Base-by-base conservation (phyloP, 2,329 filamentous ascomycete genomes). In the Calonectria pseudoturangicola region DNA sequence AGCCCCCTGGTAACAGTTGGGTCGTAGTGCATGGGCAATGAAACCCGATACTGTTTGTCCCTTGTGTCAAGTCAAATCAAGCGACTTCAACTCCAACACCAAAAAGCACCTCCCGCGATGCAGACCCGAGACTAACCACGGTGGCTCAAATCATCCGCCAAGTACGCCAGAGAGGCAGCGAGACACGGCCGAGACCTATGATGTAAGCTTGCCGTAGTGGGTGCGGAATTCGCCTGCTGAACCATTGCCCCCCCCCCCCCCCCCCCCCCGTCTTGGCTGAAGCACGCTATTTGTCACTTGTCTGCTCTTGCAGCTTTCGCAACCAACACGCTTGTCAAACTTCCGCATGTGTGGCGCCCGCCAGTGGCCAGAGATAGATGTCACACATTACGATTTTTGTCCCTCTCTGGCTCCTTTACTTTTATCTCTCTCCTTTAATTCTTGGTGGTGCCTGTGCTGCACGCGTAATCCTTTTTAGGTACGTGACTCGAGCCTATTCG, bases 21-120 rank as follows among this genome's bases (percentile, higher is more conserved):
- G 64, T 71, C 54, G 69, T 47, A 63, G 47, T 48, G 56, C 69
- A 47, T 58, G 47, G 47, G 21, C 18, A 63, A 58, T 71, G 69
- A 71, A 71, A 71, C 69, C 41, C 45, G 27, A 50, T 48, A 5
- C 18, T 63, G 50, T 48, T 28, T 58, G 33, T 54, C 47, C 28
- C 63, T 60, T 41, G 51, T 45, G 27, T 27, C 33, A 43, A 51
- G 21, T 21, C 21, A 21, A 28, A n/a, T 41, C 54, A 27, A 60
- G 33, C 36, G n/a, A 13, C 50, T 54, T 16, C 25, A 9, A 28
- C 18, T 9, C 27, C 50, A n/a, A 30, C 9, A 5, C 30, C 30
- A 33, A n/a, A 33, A 18, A 15, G 21, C 56, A 63, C 54, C 27
- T 30, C 36, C 58, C 47, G 41, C 16, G 50, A 43, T 21, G 12